Evolutionary conservation across 169 alveolate genomes (phyloP).

Genomic region (Cyclospora cayetanensis): DNA sequence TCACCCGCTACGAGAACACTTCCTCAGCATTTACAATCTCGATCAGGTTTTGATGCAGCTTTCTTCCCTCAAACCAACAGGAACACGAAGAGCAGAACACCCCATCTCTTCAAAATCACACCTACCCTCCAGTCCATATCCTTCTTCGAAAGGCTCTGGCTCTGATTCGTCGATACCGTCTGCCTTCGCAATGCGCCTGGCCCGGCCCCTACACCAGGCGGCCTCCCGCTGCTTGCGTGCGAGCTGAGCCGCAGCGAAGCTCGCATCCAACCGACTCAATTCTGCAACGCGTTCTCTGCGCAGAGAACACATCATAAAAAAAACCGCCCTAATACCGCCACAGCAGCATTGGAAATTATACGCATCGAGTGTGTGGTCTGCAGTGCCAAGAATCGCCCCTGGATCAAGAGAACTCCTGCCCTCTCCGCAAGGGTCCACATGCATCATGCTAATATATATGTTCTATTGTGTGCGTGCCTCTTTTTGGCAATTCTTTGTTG

Average conservation of each 20-base stretch:
- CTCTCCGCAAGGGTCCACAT: too few species aligned
- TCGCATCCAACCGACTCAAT: background rate
- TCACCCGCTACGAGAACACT: background rate
- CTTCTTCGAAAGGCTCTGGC: background rate
- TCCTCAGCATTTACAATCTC: background rate
- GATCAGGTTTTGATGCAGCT: too few species aligned
- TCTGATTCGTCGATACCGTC: background rate
- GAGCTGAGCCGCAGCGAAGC: background rate
- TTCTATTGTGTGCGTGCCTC: background rate
- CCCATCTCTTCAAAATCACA: background rate
- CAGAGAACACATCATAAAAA: background rate
- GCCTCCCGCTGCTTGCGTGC: background rate
- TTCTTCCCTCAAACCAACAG: too few species aligned
- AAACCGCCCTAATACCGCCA: background rate
- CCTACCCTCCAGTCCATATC: background rate
- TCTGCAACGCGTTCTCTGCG: background rate
- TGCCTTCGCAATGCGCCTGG: background rate
- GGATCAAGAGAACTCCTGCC: too few species aligned
- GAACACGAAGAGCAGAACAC: too few species aligned
- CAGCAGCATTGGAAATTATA: background rate
- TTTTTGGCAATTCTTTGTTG: background rate
- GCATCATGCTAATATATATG: background rate
- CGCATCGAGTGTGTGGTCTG: too few species aligned
- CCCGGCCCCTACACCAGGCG: background rate
- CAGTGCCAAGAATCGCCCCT: too few species aligned